Base-by-base conservation (phyloP, 2,329 filamentous ascomycete species). In the Xylariaceae sp. region DNA sequence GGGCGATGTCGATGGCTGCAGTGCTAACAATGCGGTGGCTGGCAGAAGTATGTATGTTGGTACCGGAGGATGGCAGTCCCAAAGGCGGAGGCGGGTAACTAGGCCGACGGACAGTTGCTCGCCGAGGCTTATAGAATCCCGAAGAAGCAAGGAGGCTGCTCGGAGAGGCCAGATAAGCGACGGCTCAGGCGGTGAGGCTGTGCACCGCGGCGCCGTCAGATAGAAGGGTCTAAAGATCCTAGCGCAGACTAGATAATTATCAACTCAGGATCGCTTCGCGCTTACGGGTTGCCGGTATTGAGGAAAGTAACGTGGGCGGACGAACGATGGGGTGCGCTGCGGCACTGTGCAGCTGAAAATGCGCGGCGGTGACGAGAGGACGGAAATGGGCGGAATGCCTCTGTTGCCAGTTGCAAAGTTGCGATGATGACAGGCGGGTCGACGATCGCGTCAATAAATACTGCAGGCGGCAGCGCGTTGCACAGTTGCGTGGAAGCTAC, bases 201-300 rank as follows among this genome's bases (percentile, higher is more conserved):
- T 34, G 32, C 32, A 34, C 13, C 32, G 3, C 1, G 6, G 6
- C 13, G 32, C 5, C 13, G 32, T 26, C 26, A 26, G 26, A 4
- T 4, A 26, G 26, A 34, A 10, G 6, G 7, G 9, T n/a, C n/a
- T n/a, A n/a, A n/a, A 13, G 32, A 34, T 34, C 21, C 21, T 36
- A 13, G 26, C 34, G 21, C 16, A 12, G 30, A 44, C 34, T 18
- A 41, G n/a, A 29, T 10, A 34, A 7, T 34, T 9, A 34, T 47
- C 46, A 49, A 49, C 37, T 30, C 41, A 41, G 42, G 34, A 40
- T 40, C 37, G 41, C 46, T 46, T 53, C 32, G 41, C 49, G 52
- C 52, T 52, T 57, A 57, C 55, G 55, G 32, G 32, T 9, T 34
- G 32, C 13, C 32, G 13, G 3, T 15, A 15, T 15, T 4, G 32